Conservation (phyloP, 805 yeast genomes). For the Starmerella apis region DNA sequence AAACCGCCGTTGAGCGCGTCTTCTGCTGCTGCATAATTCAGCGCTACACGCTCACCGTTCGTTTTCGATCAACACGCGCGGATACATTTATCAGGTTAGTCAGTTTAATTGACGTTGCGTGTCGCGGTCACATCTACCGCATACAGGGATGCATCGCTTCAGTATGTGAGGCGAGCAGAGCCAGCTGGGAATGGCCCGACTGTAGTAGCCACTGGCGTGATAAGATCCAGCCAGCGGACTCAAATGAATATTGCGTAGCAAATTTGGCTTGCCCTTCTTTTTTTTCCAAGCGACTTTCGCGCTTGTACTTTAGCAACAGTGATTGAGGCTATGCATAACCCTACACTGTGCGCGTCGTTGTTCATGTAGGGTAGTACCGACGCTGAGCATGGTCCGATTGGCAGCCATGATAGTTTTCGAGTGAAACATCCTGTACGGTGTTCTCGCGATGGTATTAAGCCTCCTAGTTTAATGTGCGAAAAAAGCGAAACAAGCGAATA, state of each 20-base stretch:
- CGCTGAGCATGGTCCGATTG: not conserved
- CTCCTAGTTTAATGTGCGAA: too few species aligned
- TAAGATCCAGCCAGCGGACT: too few species aligned
- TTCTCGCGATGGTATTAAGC: not conserved
- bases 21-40: not conserved
- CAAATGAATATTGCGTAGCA: too few species aligned
- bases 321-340: constrained; percentile 1
- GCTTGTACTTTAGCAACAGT: not conserved
- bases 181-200: too few species aligned
- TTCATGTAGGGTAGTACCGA: not conserved
- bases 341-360: not conserved
- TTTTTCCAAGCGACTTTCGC: not conserved
- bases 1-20: too few species aligned
- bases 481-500: too few species aligned
- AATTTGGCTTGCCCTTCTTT: not conserved
- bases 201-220: too few species aligned
- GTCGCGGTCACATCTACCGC: not conserved
- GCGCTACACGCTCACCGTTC: not conserved
- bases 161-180: not conserved
- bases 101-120: constrained; percentile 1
- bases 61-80: not conserved
- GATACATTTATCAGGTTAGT: not conserved
- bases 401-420: not conserved
- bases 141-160: not conserved
- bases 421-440: not conserved